Conservation (phyloP, 257 asterid species). For the Capsicum pubescens region DNA sequence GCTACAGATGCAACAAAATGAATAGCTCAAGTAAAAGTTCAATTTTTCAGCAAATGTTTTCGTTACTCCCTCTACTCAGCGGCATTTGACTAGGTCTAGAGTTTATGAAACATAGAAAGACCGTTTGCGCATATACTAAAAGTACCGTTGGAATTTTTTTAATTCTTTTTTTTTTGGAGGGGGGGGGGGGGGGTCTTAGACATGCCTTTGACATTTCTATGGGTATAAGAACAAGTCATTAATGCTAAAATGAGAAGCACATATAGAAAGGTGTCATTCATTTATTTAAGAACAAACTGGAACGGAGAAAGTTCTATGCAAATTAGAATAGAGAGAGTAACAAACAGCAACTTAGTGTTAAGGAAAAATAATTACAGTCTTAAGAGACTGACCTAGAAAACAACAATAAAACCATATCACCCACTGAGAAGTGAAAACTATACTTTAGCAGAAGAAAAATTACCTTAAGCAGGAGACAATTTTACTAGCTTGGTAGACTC, state of each 20-base stretch:
- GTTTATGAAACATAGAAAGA: background rate
- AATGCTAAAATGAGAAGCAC: background rate
- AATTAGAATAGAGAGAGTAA: background rate
- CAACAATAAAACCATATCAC: background rate
- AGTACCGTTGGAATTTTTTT: background rate
- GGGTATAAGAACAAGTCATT: background rate
- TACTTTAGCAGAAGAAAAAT: constrained; percentile 26
- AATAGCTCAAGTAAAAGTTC: background rate
- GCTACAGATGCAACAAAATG: background rate
- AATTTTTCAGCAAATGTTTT: constrained; percentile 9
- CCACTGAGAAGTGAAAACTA: constrained; percentile 10
- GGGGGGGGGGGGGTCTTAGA: background rate
- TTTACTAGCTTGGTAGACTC: constrained; percentile 54
- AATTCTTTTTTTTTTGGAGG: background rate
- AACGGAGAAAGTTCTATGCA: background rate
- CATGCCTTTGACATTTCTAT: background rate
- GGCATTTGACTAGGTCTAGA: background rate
- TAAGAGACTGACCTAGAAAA: background rate
- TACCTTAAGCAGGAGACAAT: constrained; percentile 33
- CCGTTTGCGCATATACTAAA: background rate
- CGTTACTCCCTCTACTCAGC: background rate
- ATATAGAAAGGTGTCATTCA: background rate
- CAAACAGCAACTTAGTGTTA: background rate
- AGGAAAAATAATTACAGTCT: constrained; percentile 12
- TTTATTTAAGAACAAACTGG: background rate